Base-by-base conservation (phyloP, 331 rosid genomes). In the Phaseolus coccineus region DNA sequence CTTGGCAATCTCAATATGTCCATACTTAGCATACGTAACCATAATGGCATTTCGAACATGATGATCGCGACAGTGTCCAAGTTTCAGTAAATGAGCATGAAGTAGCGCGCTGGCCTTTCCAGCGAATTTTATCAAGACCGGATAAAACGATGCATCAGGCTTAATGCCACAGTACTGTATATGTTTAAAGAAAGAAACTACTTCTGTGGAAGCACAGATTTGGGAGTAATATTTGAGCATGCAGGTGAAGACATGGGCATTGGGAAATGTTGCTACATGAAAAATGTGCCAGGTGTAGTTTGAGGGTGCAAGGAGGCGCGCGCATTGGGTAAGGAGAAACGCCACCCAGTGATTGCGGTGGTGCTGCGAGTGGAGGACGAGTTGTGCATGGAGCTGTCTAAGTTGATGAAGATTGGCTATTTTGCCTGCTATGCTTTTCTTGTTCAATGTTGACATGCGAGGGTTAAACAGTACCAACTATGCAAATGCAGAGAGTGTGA, bases 181-280 rank as follows among this genome's bases (percentile, higher is more conserved):
- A 12, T 72, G 77, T 46, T 76, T 80, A 24, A 84, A 91, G 57
- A 91, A 79, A 14, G 88, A 74, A 78, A 82, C 51, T 22, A 76
- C 82, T 28, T 85, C 59, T 16, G 28, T 27, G 56, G 73, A 71
- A 31, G 74, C 64, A 73, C 80, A 82, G 73, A 81, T 30, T 30
- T 65, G 88, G 58, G 85, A 83, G 85, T 84, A 87, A 62, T 78
- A 91, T 47, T 80, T 87, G 82, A 91, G 87, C 88, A 89, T 87
- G 79, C 81, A 89, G 61, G 79, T 78, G 78, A 89, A 87, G 73
- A 87, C 81, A 67, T 57, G 76, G 8, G n/a, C 14, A 69, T 81
- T 57, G 0, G 91, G 93, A 68, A 68, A 56, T 2, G 88, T 19
- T 11, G 85, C 67, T 0, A 84, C 46, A 67, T 70, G 64, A 48